Conservation (phyloP, 768 basidiomycete genomes). For the Ramaria sp. region DNA sequence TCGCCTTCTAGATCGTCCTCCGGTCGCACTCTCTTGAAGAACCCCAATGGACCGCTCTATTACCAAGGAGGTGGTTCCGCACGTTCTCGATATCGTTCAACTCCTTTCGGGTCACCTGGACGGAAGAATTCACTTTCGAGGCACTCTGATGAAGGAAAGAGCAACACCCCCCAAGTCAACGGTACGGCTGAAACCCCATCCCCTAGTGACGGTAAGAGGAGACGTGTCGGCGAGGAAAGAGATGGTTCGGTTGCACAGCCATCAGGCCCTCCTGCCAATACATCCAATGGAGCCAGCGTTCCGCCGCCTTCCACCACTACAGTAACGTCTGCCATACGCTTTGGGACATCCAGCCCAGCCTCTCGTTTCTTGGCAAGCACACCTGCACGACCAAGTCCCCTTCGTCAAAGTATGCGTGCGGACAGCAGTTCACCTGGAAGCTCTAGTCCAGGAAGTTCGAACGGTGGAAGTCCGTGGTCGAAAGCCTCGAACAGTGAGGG, state of each 20-base stretch:
- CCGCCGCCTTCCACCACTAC: constrained; percentile 18
- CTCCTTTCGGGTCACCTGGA: constrained; percentile 48
- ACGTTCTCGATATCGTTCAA: constrained; percentile 57
- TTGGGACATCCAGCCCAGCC: constrained; percentile 15
- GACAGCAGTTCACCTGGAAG: constrained; percentile 7
- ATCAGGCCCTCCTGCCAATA: constrained; percentile 2
- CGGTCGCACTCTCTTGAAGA: constrained; percentile 37
- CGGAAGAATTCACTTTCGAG: constrained; percentile 33
- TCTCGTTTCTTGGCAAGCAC: constrained; percentile 31
- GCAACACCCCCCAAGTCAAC: neutral
- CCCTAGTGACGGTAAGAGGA: constrained; percentile 31
- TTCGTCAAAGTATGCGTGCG: constrained; percentile 10
- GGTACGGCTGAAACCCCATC: neutral
- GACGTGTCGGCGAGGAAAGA: constrained; percentile 43
- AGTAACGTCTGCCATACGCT: neutral
- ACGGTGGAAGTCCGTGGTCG: neutral
- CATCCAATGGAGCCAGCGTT: neutral
- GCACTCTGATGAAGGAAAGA: constrained; percentile 32
- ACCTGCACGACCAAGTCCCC: constrained; percentile 6
- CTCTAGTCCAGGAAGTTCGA: neutral
- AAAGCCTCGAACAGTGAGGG: neutral
- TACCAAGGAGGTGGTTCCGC: constrained; percentile 76
- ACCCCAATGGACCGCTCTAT: constrained; percentile 64
- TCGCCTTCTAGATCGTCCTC: neutral
- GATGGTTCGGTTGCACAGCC: constrained; percentile 25